These are phyloP conservation scores for Pyrenophora seminiperda DNA, from an alignment of 2,329 filamentous ascomycete genomes.

Conservation along the genomic window DNA sequence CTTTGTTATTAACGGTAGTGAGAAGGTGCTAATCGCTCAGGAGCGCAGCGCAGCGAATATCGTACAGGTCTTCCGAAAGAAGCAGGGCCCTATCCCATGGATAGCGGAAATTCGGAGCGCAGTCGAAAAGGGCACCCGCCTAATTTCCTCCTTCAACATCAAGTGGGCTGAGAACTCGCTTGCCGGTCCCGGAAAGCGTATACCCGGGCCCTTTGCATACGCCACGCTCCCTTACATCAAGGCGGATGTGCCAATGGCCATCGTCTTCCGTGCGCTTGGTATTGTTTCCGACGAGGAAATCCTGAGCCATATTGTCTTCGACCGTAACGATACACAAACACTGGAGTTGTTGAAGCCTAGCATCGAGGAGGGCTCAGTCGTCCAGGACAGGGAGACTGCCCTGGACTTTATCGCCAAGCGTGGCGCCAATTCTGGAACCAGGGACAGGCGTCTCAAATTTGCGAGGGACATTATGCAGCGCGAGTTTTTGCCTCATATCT, in stretches of 20 bases:
- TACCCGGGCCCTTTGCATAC: constrained; percentile 85
- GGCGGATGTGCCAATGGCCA: constrained; percentile 87
- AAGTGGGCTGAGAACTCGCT: constrained; percentile 90
- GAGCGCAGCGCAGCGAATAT: constrained; percentile 98
- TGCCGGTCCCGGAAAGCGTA: constrained; percentile 71
- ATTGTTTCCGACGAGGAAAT: constrained; percentile 98
- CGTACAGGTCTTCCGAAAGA: constrained; percentile 98
- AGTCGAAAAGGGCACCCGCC: constrained; percentile 90
- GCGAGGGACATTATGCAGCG: constrained; percentile 96
- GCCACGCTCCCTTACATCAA: constrained; percentile 94
- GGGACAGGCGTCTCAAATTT: constrained; percentile 88
- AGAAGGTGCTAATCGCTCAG: constrained; percentile 97
- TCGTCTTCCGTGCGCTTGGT: constrained; percentile 93
- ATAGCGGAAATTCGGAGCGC: constrained; percentile 96
- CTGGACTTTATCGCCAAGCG: constrained; percentile 95
- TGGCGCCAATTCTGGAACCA: constrained; percentile 75
- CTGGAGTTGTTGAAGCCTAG: constrained; percentile 96
- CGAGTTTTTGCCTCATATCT: constrained; percentile 95
- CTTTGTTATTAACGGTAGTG: constrained; percentile 98
- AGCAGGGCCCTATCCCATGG: constrained; percentile 90
- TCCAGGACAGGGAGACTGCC: constrained; percentile 92
- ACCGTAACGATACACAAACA: constrained; percentile 94
- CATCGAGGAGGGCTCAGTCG: constrained; percentile 94
- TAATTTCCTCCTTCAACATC: constrained; percentile 90
- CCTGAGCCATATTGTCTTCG: constrained; percentile 95